Evolutionary conservation across 2,329 filamentous ascomycete genomes (phyloP), one percentile per base, ranked within the genome.

Genomic region (Fusarium globosum): DNA sequence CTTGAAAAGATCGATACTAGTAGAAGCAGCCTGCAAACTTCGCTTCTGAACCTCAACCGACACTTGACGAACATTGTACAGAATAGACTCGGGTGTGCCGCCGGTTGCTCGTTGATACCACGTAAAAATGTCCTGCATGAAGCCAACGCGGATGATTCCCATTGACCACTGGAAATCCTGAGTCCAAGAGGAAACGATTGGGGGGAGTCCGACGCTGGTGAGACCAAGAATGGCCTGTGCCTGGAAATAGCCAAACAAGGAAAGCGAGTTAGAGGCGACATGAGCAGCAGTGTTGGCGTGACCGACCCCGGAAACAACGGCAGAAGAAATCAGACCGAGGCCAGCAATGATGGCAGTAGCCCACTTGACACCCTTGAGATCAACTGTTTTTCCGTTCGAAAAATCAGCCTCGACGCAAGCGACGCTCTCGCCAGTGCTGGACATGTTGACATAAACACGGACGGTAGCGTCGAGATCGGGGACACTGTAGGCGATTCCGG

Each of bases 91-190:
- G 1, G 96, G 93, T 2, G 89, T 94, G 72, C 96, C 96, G 60
- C 96, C 96, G 6, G 96, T 98, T 7, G 96, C 90, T 70, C 95
- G 93, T 84, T 97, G 95, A 81, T 98, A 98, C 96, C 96, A 98
- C 41, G 95, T 97, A 70, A 94, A 94, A 79, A 97, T 93, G 53
- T 87, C 87, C 85, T 98, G 94, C 84, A 98, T 89, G 82, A 97
- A 98, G n/a, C 86, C 87, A 46, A 98, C 88, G 58, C 90, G 89
- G 78, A 98, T 97, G 78, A 98, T 95, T 77, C 96, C 96, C 94
- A 98, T 96, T 79, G 93, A 97, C 96, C 96, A 98, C 81, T 97
- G 93, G 85, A 98, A 98, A 84, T 98, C 96, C 84, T 98, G 95
- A 4, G 95, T 97, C 96, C 96, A 98, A 0, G 95, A 89, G 78